These are phyloP conservation scores for Aureobasidium sp. DNA, from an alignment of 2,329 filamentous ascomycete genomes.

Conservation along the genomic window DNA sequence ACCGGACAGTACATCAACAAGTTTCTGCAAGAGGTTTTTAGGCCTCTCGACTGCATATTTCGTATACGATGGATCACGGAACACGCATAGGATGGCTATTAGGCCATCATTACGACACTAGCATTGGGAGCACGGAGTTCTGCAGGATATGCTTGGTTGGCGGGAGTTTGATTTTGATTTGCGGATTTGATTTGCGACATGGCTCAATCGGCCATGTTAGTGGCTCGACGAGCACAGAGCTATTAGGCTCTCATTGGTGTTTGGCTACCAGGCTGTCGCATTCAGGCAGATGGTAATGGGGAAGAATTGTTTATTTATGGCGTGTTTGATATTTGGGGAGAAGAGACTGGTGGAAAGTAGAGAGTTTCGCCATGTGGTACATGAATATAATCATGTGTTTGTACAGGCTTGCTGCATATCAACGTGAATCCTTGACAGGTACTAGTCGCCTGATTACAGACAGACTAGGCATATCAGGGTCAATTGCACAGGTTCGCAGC, in stretches of 20 bases:
- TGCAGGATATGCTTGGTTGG: neutral
- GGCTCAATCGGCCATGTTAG: slow-evolving; percentile 11
- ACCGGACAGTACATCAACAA: slow-evolving; percentile 7
- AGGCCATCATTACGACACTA: slow-evolving; percentile 12
- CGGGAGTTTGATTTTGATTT: neutral
- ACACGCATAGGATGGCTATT: slow-evolving; percentile 12
- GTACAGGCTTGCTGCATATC: neutral
- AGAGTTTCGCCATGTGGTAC: neutral
- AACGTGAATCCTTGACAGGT: neutral
- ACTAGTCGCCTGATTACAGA: neutral
- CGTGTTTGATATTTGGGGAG: neutral
- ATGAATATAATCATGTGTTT: slow-evolving; percentile 2
- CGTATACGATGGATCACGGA: slow-evolving; percentile 8
- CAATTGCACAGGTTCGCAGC: neutral
- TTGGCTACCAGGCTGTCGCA: neutral
- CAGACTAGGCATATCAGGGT: neutral
- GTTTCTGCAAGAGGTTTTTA: slow-evolving; percentile 11
- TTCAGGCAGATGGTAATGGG: neutral
- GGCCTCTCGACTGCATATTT: slow-evolving; percentile 4
- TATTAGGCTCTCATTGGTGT: slow-evolving; percentile 9
- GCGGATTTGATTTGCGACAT: neutral
- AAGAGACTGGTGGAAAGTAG: neutral
- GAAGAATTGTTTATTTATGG: neutral
- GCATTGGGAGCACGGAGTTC: slow-evolving; percentile 11
- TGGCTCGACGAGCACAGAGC: neutral